These are phyloP conservation scores for Leccinum subtestaceum DNA, from an alignment of 768 basidiomycete genomes.

Conservation along the genomic window DNA sequence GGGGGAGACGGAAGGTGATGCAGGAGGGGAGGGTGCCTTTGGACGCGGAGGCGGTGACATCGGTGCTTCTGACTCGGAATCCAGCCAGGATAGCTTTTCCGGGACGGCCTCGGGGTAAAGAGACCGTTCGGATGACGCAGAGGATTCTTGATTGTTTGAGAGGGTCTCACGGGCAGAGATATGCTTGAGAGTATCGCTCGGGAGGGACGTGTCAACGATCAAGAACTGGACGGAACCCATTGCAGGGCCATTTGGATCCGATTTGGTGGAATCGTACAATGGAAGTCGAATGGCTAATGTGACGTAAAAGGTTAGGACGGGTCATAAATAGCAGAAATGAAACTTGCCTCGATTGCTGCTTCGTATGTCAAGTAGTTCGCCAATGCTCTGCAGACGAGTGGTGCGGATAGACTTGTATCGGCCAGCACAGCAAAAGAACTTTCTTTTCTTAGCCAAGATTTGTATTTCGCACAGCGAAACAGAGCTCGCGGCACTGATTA, in stretches of 20 bases:
- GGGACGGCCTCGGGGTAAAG: slow-evolving; percentile 19
- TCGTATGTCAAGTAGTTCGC: slow-evolving; percentile 28
- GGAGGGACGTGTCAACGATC: slow-evolving; percentile 19
- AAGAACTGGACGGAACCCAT: slow-evolving; percentile 28
- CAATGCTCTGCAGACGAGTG: slow-evolving; percentile 26
- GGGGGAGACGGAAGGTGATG: slow-evolving; percentile 17
- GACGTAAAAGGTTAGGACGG: slow-evolving; percentile 30
- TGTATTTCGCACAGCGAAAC: slow-evolving; percentile 29
- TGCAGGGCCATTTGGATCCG: slow-evolving; percentile 26
- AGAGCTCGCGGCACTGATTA: slow-evolving; percentile 15
- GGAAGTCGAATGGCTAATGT: slow-evolving; percentile 29
- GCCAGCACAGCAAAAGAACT: slow-evolving; percentile 28
- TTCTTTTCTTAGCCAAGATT: slow-evolving; percentile 26
- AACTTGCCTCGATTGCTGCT: slow-evolving; percentile 26
- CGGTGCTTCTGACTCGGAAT: slow-evolving; percentile 19
- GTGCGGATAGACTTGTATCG: slow-evolving; percentile 28
- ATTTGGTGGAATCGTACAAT: slow-evolving; percentile 32
- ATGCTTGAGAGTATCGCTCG: slow-evolving; percentile 12
- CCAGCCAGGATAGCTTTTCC: slow-evolving; percentile 21
- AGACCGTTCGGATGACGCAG: slow-evolving; percentile 11
- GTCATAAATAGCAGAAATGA: slow-evolving; percentile 32
- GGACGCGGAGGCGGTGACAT: slow-evolving; percentile 22
- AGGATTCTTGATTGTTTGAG: slow-evolving; percentile 16
- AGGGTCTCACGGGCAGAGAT: slow-evolving; percentile 19
- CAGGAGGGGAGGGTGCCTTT: slow-evolving; percentile 16